phyloP scores from a whole-genome alignment of 2,329 filamentous ascomycete genomes.

The Dactylellina leptospora region DNA sequence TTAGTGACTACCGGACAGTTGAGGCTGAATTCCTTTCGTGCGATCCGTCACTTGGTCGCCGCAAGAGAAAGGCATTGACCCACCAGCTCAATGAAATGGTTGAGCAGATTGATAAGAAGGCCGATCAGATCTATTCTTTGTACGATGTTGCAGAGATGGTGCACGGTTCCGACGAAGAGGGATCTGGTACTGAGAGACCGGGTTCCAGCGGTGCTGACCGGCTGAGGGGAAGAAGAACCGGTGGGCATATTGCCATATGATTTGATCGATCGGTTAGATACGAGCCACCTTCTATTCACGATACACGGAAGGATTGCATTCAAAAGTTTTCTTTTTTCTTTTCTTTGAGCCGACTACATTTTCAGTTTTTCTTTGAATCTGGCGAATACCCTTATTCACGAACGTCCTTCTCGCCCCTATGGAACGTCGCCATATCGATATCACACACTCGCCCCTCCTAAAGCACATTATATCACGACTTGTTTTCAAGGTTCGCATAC shows the following conservation, averaged over 20 bases:
- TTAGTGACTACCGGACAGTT: constrained; percentile 56
- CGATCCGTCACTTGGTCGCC: constrained; percentile 56
- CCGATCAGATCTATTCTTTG: constrained; percentile 57
- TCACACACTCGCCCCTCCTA: no score
- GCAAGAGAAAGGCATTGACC: constrained; percentile 56
- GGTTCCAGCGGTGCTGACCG: constrained; percentile 1
- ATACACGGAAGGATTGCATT: constrained; percentile 24
- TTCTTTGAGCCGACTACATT: neutral
- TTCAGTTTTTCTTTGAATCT: neutral
- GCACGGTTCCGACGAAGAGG: constrained; percentile 4
- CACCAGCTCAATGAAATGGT: constrained; percentile 56
- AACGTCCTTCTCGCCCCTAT: no score
- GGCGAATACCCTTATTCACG: no score
- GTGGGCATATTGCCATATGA: constrained; percentile 34
- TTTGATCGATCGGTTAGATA: neutral
- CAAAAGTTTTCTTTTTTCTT: neutral
- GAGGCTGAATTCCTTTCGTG: constrained; percentile 57
- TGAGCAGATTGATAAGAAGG: constrained; percentile 57
- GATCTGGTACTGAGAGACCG: constrained; percentile 13
- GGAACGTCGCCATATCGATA: no score
- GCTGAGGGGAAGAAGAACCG: constrained; percentile 8
- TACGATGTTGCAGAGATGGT: constrained; percentile 57
- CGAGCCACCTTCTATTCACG: constrained; percentile 21
- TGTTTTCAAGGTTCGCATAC: no score
- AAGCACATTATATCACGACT: no score